phyloP scores from a whole-genome alignment of 1,284 basidiomycete species.

The Austropuccinia psidii region DNA sequence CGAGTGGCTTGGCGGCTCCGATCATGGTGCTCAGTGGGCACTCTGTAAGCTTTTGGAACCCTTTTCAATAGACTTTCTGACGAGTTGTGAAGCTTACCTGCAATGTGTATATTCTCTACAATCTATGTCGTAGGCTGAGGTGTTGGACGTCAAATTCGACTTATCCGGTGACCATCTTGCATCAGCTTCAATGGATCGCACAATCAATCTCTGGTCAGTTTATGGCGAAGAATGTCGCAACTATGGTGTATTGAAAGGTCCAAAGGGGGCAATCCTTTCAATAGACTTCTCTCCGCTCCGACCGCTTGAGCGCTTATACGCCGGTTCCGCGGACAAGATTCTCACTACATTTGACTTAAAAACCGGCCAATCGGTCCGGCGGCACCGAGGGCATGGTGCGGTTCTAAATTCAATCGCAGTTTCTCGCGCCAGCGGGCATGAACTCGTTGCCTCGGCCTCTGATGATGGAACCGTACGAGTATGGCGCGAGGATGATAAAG shows the following conservation, averaged over 20 bases:
- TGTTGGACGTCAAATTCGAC: conserved; percentile 45
- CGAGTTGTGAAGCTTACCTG: neutral
- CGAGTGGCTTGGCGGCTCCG: conserved; percentile 18
- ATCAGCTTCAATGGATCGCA: conserved; percentile 42
- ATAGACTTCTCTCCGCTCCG: conserved; percentile 40
- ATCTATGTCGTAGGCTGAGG: conserved; percentile 39
- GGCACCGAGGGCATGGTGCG: conserved; percentile 44
- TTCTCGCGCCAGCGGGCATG: conserved; percentile 39
- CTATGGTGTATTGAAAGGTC: conserved; percentile 39
- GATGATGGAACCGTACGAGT: conserved; percentile 46
- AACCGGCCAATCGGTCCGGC: conserved; percentile 43
- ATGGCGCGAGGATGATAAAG: conserved; percentile 43
- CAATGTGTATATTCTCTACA: neutral
- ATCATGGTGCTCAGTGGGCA: conserved; percentile 35
- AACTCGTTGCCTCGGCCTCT: conserved; percentile 43
- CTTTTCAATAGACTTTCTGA: too few species aligned
- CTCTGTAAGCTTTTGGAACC: neutral
- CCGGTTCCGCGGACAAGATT: conserved; percentile 45
- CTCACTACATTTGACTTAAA: conserved; percentile 44
- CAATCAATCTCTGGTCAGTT: conserved; percentile 39
- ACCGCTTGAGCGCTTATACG: conserved; percentile 38
- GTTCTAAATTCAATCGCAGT: conserved; percentile 45
- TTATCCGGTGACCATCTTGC: conserved; percentile 44
- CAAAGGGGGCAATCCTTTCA: conserved; percentile 37
- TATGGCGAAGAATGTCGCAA: conserved; percentile 31